A percentile compares a stretch with the other conserved stretches of the same genome.
Conservation (phyloP, 2,329 filamentous ascomycete species). For the Akanthomyces uredinophilus region DNA sequence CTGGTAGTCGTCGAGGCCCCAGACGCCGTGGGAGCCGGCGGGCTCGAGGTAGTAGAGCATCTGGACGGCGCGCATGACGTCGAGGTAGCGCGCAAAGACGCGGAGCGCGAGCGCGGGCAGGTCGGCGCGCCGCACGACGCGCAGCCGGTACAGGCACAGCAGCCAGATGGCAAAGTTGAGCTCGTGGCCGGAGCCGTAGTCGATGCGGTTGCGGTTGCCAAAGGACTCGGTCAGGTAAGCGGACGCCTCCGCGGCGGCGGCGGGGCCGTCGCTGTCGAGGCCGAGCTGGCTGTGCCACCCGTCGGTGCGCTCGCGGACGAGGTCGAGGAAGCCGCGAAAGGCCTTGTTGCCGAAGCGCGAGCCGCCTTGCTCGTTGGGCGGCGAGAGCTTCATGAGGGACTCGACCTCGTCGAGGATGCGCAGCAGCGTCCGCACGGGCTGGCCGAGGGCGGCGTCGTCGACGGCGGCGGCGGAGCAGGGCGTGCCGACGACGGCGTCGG, state of each 20-base stretch:
- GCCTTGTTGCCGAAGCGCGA: constrained; percentile 93
- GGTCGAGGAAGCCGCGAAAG: constrained; percentile 77
- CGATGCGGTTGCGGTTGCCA: constrained; percentile 80
- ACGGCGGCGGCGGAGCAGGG: constrained; percentile 55
- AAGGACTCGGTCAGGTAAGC: constrained; percentile 80
- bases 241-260: constrained; percentile 59
- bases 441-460: constrained; percentile 51
- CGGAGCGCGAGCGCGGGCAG: constrained; percentile 71
- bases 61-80: constrained; percentile 82
- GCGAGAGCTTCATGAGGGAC: constrained; percentile 60
- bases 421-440: constrained; percentile 59
- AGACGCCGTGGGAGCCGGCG: constrained; percentile 93
- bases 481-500: constrained; percentile 71
- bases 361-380: constrained; percentile 78
- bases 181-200: constrained; percentile 96
- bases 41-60: constrained; percentile 94
- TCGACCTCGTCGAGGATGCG: constrained; percentile 66
- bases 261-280: constrained; percentile 45
- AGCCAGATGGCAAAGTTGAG: constrained; percentile 97
- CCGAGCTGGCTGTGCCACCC: constrained; percentile 62
- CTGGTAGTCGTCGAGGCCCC: constrained; percentile 96
- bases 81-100: constrained; percentile 78
- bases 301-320: constrained; percentile 49
- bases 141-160: constrained; percentile 82
- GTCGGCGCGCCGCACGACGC: constrained; percentile 56